Base-by-base conservation (phyloP, 371 early-diverging fungal species). In the Apophysomyces elegans region DNA sequence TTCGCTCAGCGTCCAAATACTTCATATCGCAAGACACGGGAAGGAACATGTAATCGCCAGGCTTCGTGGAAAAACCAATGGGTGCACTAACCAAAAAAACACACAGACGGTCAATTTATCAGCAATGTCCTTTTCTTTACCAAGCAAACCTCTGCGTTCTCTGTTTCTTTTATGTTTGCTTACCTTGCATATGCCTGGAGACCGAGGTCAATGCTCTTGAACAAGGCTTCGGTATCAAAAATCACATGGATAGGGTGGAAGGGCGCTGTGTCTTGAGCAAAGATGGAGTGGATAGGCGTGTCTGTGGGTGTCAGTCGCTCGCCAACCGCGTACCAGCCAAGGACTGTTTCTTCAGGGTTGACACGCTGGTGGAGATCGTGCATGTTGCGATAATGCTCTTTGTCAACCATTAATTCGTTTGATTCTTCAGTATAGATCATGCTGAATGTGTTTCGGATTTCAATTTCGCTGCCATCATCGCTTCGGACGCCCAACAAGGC, bases 321-420 rank as follows among this genome's bases (percentile, higher is more conserved):
- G 36, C 91, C 93, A 41, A 92, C 89, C 18, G 96, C 89, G 66
- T 97, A 90, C 98, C 98, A 97, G 63, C 98, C 98, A 56, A 97
- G 88, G 69, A 96, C 88, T 58, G 87, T 81, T 76, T 96, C 96
- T 68, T 91, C 90, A n/a, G 94, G 85, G 70, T 95, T 95, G 32
- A 93, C 95, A 65, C 91, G 86, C 75, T 89, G 91, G 76, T 96
- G 95, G 64, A 96, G 87, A 62, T 89, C 88, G 71, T 87, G 90
- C 93, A 96, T 93, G 60, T 82, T 87, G 56, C 82, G 83, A 75
- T 96, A 93, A 81, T 95, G 91, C 58, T 96, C 96, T 83, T 91
- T 90, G 70, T 97, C 97, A 47, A 97, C 81, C 58, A 85, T 85
- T 67, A 94, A 88, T 81, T 90, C 69, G 8, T 61, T 57, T 54